Percentiles rank a stretch among this genome's conserved stretches.
Evolutionary conservation across 169 alveolate species (phyloP).

Genomic region (Babesia divergens): DNA sequence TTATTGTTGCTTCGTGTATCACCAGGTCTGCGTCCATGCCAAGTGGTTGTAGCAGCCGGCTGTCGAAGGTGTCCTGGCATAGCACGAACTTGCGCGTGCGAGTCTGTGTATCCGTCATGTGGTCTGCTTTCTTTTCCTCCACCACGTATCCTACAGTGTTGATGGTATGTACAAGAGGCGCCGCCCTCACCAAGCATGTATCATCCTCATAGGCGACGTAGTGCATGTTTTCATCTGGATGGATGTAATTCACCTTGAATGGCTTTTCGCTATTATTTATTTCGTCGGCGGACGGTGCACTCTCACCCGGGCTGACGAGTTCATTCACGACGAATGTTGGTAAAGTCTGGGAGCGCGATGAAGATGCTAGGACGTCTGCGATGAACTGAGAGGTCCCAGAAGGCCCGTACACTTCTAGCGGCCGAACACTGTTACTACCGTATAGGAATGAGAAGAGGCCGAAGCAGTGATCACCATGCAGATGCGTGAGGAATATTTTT

Average conservation of each 20-base stretch:
- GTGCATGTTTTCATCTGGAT: slow-evolving; percentile 41
- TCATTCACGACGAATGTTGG: slow-evolving; percentile 38
- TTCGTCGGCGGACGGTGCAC: neutral
- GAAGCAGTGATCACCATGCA: slow-evolving; percentile 84
- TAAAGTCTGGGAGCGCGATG: slow-evolving; percentile 21
- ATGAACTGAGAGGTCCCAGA: slow-evolving; percentile 56
- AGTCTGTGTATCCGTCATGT: neutral
- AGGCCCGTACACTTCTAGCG: slow-evolving; percentile 79
- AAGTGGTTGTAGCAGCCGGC: slow-evolving; percentile 51
- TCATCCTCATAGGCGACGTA: slow-evolving; percentile 62
- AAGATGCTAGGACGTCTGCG: slow-evolving; percentile 22
- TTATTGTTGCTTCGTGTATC: slow-evolving; percentile 73
- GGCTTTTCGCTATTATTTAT: neutral
- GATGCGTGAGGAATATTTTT: slow-evolving; percentile 77
- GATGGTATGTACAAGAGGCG: slow-evolving; percentile 73
- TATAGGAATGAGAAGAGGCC: slow-evolving; percentile 73
- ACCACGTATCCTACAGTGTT: slow-evolving; percentile 83
- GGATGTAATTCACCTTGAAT: slow-evolving; percentile 21
- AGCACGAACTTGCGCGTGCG: slow-evolving; percentile 65
- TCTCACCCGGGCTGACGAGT: slow-evolving; percentile 13
- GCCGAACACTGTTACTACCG: neutral
- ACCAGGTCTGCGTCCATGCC: slow-evolving; percentile 73
- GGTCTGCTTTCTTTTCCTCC: slow-evolving; percentile 39
- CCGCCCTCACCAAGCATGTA: slow-evolving; percentile 57
- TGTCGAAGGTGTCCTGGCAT: slow-evolving; percentile 73